These are phyloP conservation scores for Aphanomyces astaci DNA, from an alignment of 352 stramenopile genomes.

Conservation along the genomic window DNA sequence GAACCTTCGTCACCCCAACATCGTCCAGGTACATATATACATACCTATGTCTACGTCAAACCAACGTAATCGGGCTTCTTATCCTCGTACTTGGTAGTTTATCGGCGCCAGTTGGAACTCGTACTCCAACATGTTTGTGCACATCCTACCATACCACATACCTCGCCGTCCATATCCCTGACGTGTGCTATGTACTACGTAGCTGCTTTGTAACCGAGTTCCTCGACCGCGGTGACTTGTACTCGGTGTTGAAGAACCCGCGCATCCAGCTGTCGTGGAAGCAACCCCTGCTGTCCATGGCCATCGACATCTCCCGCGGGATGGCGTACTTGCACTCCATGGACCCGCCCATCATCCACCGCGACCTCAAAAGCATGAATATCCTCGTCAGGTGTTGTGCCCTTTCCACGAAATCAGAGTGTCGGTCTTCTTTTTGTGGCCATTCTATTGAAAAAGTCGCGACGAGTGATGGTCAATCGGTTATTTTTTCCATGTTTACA, in stretches of 20 bases:
- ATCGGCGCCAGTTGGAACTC: conserved; percentile 87
- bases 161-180: background rate
- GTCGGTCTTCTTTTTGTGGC: no score
- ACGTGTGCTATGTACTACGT: background rate
- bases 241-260: conserved; percentile 67
- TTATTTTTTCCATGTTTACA: background rate
- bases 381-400: conserved; percentile 80
- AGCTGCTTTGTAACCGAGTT: conserved; percentile 87
- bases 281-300: conserved; percentile 81
- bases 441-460: no score
- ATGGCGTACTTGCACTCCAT: conserved; percentile 98
- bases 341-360: conserved; percentile 97
- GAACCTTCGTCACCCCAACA: conserved; percentile 83
- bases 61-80: background rate
- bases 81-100: conserved; percentile 41
- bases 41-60: no score
- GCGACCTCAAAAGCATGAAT: conserved; percentile 95
- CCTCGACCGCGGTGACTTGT: conserved; percentile 75
- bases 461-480: background rate
- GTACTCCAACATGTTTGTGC: conserved; percentile 84
- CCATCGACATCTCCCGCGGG: conserved; percentile 87
- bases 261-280: conserved; percentile 77
- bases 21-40: conserved; percentile 59
- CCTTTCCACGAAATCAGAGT: no score
- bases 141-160: background rate